These are phyloP conservation scores for Fusarium hostae DNA, from an alignment of 2,329 filamentous ascomycete species.

Conservation along the genomic window DNA sequence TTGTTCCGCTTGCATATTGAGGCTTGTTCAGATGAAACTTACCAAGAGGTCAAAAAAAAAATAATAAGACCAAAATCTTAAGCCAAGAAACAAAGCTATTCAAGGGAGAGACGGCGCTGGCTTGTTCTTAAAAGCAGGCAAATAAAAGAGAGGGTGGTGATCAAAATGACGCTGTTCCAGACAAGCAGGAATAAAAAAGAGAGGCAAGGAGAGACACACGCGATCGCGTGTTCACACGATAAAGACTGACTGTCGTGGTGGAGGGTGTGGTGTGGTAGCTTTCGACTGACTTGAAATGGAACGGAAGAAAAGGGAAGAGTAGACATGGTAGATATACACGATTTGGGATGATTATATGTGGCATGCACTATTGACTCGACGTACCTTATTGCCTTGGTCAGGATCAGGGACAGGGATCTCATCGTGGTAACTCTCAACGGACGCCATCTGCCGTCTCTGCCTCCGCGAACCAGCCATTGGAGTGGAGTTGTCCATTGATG, in stretches of 20 bases:
- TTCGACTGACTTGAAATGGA: conserved; percentile 8
- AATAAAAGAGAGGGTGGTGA: conserved; percentile 25
- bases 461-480: conserved; percentile 26
- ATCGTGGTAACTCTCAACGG: conserved; percentile 24
- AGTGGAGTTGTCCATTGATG: conserved; percentile 34
- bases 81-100: not conserved
- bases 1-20: conserved; percentile 12
- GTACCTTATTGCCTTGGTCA: conserved; percentile 10
- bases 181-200: conserved; percentile 20
- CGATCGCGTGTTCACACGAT: conserved; percentile 43
- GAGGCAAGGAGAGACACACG: conserved; percentile 35
- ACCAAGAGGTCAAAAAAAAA: conserved; percentile 18
- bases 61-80: not conserved
- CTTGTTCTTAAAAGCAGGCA: conserved; percentile 2
- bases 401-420: conserved; percentile 34
- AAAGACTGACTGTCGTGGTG: conserved; percentile 36
- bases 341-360: conserved; percentile 30
- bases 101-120: conserved; percentile 20
- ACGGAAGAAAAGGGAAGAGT: conserved; percentile 15
- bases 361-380: conserved; percentile 13
- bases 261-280: conserved; percentile 17
- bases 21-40: conserved; percentile 23
- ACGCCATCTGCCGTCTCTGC: conserved; percentile 28
- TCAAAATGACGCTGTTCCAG: conserved; percentile 30
- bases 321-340: conserved; percentile 14